phyloP scores from a whole-genome alignment of 306 rosid genomes.

The Quercus ilex region DNA sequence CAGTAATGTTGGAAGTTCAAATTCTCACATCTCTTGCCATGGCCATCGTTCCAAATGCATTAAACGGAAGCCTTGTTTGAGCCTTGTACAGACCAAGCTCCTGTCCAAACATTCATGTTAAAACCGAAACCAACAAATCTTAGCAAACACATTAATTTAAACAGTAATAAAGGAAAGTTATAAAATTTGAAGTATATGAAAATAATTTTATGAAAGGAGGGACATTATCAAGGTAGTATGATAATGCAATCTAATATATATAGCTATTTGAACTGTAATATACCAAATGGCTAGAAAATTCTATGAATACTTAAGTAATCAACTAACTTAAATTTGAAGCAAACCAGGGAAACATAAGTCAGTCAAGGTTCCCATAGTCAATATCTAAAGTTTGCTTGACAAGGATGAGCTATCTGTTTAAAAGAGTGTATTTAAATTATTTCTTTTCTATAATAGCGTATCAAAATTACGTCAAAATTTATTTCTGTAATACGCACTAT shows the following conservation, averaged over 20 bases:
- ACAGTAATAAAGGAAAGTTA: not conserved
- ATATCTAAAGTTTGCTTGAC: not conserved
- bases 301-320: not conserved
- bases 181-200: not conserved
- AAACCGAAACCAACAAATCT: not conserved
- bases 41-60: slow-evolving; percentile 99
- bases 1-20: not conserved
- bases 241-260: not conserved
- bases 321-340: not conserved
- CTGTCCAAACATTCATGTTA: slow-evolving; percentile 36
- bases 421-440: not conserved
- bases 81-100: slow-evolving; percentile 99
- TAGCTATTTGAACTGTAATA: not conserved
- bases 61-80: slow-evolving; percentile 94
- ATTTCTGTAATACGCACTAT: not conserved
- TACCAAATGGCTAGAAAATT: not conserved
- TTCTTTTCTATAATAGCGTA: not conserved
- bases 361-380: not conserved
- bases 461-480: not conserved
- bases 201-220: not conserved
- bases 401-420: not conserved
- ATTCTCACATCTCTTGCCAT: slow-evolving; percentile 94
- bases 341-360: not conserved
- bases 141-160: not conserved
- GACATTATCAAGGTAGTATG: not conserved